These are phyloP conservation scores for Collariella sp. DNA, from an alignment of 495 filamentous ascomycete species.

Conservation along the genomic window DNA sequence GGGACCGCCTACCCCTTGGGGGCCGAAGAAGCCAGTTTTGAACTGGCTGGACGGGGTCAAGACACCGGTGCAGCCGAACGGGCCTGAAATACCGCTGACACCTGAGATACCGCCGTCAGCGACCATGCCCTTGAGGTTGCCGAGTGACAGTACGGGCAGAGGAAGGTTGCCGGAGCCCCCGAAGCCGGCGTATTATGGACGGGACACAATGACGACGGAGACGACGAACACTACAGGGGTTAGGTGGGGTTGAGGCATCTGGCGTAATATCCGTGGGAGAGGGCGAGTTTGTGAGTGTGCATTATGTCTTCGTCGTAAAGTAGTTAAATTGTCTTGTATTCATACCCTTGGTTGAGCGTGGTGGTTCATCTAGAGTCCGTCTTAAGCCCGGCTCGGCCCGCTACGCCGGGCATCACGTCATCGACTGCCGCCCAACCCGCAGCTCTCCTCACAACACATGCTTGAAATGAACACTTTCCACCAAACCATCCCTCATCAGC, in stretches of 20 bases:
- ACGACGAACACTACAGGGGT: conserved; percentile 8
- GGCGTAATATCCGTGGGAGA: background rate
- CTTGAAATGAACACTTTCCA: background rate
- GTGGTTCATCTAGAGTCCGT: background rate
- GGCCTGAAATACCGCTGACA: conserved; percentile 12
- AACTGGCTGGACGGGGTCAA: conserved; percentile 15
- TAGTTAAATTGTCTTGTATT: too few species aligned
- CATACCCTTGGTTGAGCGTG: too few species aligned
- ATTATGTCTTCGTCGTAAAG: background rate
- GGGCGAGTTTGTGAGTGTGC: background rate
- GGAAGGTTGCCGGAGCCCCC: conserved; percentile 7
- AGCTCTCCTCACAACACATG: too few species aligned
- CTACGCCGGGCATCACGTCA: background rate
- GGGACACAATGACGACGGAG: conserved; percentile 19
- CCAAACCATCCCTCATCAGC: too few species aligned
- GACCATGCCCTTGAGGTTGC: conserved; percentile 5
- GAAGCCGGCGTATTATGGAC: conserved; percentile 3
- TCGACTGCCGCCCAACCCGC: background rate
- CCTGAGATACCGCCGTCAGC: background rate
- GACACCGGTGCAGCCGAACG: conserved; percentile 13
- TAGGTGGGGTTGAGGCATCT: conserved; percentile 8
- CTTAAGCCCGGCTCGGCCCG: background rate
- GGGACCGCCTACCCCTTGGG: conserved; percentile 8
- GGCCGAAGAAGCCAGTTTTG: conserved; percentile 12
- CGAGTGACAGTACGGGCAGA: background rate